A percentile compares a stretch with the other conserved stretches of the same genome.
phyloP scores from a whole-genome alignment of 331 rosid genomes.

The Quercus tomentella region DNA sequence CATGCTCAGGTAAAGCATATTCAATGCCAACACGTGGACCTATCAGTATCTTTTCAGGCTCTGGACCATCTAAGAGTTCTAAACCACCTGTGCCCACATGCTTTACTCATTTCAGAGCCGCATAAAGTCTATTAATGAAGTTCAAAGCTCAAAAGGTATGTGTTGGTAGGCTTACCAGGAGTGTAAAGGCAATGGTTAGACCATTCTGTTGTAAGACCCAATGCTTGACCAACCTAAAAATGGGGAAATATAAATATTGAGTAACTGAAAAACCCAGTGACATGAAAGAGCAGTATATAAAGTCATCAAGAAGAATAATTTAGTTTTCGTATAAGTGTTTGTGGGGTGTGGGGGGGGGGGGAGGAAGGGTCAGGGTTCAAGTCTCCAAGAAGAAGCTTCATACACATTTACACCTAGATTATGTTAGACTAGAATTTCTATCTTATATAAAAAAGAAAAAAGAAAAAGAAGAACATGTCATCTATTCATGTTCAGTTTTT shows the following conservation, averaged over 20 bases:
- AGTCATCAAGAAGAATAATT: neutral
- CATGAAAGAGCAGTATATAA: neutral
- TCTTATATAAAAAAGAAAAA: too few species aligned
- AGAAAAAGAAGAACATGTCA: neutral
- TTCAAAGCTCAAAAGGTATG: neutral
- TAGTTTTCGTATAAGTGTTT: too few species aligned
- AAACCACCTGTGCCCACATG: constrained; percentile 58
- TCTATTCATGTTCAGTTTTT: neutral
- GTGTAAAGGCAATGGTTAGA: constrained; percentile 75
- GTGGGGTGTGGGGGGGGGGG: too few species aligned
- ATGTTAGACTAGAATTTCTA: too few species aligned
- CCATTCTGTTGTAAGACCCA: constrained; percentile 92
- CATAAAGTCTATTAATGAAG: constrained; percentile 3
- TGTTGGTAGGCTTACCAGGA: constrained; percentile 49
- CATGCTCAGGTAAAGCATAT: constrained; percentile 80
- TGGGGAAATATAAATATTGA: constrained; percentile 2
- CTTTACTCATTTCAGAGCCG: neutral
- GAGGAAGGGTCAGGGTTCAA: rapidly evolving
- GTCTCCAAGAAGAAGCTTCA: rapidly evolving
- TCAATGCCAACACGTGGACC: constrained; percentile 93
- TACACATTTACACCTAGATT: too few species aligned
- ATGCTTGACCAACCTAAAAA: constrained; percentile 83
- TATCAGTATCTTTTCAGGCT: constrained; percentile 62
- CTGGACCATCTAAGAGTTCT: constrained; percentile 81
- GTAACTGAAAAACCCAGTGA: neutral